Conservation (phyloP, 768 basidiomycete genomes). For the Tephrocybe rancida region DNA sequence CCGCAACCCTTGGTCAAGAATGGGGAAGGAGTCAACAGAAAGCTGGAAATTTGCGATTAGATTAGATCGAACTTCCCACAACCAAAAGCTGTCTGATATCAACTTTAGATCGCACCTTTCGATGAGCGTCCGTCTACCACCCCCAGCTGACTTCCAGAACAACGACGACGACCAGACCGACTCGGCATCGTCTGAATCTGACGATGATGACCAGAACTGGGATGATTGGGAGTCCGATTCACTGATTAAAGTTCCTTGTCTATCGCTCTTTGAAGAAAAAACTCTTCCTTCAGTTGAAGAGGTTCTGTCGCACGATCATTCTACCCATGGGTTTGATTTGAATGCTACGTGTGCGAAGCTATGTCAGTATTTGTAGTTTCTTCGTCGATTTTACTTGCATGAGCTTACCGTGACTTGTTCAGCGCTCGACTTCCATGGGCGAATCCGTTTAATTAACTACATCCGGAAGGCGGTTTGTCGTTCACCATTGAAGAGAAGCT, state of each 20-base stretch:
- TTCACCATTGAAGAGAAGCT: neutral
- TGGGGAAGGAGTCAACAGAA: no score
- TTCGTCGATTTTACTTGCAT: neutral
- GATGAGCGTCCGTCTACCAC: constrained; percentile 45
- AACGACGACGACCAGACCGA: constrained; percentile 24
- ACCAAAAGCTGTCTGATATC: neutral
- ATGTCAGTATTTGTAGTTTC: constrained; percentile 42
- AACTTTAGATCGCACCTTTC: neutral
- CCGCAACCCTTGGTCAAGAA: no score
- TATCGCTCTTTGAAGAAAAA: constrained; percentile 76
- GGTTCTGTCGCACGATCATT: constrained; percentile 64
- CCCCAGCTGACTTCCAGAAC: constrained; percentile 22
- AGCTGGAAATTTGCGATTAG: constrained; percentile 1
- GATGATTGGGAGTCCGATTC: constrained; percentile 84
- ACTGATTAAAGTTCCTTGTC: constrained; percentile 50
- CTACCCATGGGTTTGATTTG: constrained; percentile 64
- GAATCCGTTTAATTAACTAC: constrained; percentile 85
- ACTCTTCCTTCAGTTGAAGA: constrained; percentile 59
- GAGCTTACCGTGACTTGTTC: neutral
- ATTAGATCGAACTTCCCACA: constrained; percentile 12
- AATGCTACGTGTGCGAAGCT: constrained; percentile 49
- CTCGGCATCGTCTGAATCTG: constrained; percentile 32
- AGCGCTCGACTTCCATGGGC: constrained; percentile 80
- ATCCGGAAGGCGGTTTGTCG: constrained; percentile 71
- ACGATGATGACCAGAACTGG: constrained; percentile 63